Conservation (phyloP, 495 filamentous ascomycete species). For the Penicillium ochrochloron region DNA sequence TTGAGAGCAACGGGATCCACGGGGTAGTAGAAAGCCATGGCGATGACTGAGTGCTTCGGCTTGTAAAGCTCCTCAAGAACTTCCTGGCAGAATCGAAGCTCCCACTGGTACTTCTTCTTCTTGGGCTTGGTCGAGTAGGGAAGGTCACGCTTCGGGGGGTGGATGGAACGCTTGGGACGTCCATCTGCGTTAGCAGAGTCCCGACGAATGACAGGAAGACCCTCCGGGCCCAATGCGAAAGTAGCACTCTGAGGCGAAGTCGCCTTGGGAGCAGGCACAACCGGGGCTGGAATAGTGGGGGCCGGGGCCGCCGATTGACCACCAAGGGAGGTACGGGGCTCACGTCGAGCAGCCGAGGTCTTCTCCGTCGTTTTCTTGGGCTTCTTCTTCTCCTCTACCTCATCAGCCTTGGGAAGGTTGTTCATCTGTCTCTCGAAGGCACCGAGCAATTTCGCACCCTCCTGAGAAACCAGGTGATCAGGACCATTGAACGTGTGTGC, state of each 20-base stretch:
- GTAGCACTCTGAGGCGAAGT: slow-evolving; percentile 61
- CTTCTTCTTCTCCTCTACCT: slow-evolving; percentile 68
- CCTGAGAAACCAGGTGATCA: slow-evolving; percentile 68
- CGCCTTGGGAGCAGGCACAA: slow-evolving; percentile 35
- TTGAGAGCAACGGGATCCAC: slow-evolving; percentile 95
- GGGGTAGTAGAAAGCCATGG: slow-evolving; percentile 73
- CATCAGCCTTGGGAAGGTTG: slow-evolving; percentile 53
- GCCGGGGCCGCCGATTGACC: slow-evolving; percentile 30
- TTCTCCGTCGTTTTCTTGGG: slow-evolving; percentile 57
- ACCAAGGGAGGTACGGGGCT: slow-evolving; percentile 53
- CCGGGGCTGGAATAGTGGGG: neutral
- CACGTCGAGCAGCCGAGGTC: slow-evolving; percentile 54
- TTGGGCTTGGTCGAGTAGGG: slow-evolving; percentile 82
- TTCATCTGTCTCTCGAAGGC: slow-evolving; percentile 64
- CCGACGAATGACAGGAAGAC: slow-evolving; percentile 89
- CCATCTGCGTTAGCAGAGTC: slow-evolving; percentile 77
- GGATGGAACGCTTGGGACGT: slow-evolving; percentile 91
- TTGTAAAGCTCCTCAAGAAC: slow-evolving; percentile 79
- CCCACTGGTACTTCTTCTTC: slow-evolving; percentile 90
- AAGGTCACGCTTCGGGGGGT: slow-evolving; percentile 87
- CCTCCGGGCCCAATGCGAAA: slow-evolving; percentile 82
- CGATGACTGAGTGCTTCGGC: slow-evolving; percentile 65
- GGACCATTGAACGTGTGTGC: slow-evolving; percentile 79
- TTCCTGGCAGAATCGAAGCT: slow-evolving; percentile 87
- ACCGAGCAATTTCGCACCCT: slow-evolving; percentile 63